Conservation (phyloP, 306 rosid species). For the Fragaria ananassa region DNA sequence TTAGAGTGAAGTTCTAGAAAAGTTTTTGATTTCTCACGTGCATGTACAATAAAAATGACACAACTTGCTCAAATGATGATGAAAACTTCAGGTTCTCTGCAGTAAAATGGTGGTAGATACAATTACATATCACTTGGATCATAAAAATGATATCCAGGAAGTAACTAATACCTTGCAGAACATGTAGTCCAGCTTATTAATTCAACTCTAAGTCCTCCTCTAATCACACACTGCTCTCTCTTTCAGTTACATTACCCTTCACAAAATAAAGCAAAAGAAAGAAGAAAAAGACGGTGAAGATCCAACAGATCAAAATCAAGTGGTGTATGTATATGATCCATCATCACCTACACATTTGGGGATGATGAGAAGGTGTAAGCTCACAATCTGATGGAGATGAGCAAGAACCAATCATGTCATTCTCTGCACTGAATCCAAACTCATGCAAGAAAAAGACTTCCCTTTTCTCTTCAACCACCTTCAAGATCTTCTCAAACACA, state of each 20-base stretch:
- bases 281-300: conserved; percentile 10
- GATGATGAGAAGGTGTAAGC: conserved; percentile 54
- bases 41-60: neutral
- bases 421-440: conserved; percentile 28
- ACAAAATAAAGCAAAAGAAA: conserved; percentile 7
- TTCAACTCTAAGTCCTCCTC: conserved; percentile 13
- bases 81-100: conserved; percentile 2
- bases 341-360: conserved; percentile 66
- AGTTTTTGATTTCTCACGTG: neutral
- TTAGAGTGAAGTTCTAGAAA: neutral
- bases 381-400: conserved; percentile 40
- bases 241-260: conserved; percentile 12
- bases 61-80: neutral
- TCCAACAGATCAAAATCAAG: conserved; percentile 3
- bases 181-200: conserved; percentile 1
- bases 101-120: conserved; percentile 4
- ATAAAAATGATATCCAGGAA: neutral
- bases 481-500: conserved; percentile 54
- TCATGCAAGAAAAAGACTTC: conserved; percentile 31
- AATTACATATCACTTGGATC: neutral
- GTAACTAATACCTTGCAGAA: neutral
- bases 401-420: conserved; percentile 29
- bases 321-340: neutral
- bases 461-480: conserved; percentile 44
- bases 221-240: conserved; percentile 11